Evolutionary conservation across 164 flowering plant species (phyloP).

Genomic region (Stephania japonica): DNA sequence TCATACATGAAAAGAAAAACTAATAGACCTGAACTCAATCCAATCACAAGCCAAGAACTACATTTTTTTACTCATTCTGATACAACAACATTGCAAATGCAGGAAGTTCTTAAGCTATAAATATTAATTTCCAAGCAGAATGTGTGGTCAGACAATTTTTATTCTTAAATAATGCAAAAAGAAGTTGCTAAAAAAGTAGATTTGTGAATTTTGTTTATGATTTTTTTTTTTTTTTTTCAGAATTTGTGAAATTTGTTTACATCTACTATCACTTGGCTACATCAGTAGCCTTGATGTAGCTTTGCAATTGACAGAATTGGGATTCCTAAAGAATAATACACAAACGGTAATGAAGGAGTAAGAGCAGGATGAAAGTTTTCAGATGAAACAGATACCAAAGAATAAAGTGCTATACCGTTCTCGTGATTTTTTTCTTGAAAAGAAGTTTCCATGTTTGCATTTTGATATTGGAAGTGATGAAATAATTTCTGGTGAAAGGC

Average conservation of each 20-base stretch:
- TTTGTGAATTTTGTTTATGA: too few relatives aligned
- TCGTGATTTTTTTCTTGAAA: constrained; percentile 58
- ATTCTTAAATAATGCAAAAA: too few relatives aligned
- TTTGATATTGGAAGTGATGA: constrained; percentile 69
- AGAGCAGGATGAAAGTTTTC: background rate
- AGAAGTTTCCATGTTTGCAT: constrained; percentile 66
- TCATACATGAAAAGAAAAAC: background rate
- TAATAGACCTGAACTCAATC: background rate
- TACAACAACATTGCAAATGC: background rate
- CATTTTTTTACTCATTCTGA: background rate
- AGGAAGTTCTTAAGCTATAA: background rate
- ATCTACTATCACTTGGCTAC: too few relatives aligned
- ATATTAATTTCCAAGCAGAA: too few relatives aligned
- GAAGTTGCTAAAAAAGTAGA: too few relatives aligned
- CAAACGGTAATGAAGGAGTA: too few relatives aligned
- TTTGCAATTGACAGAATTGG: too few relatives aligned
- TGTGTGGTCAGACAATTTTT: too few relatives aligned
- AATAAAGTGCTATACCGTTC: constrained; percentile 48
- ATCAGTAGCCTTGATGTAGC: too few relatives aligned
- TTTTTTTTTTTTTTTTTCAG: too few relatives aligned
- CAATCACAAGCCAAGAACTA: background rate
- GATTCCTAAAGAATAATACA: too few relatives aligned
- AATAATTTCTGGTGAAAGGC: constrained; percentile 73
- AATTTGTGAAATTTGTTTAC: too few relatives aligned
- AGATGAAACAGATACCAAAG: background rate